These are phyloP conservation scores for Phytophthora tentaculata DNA, from an alignment of 352 stramenopile genomes.

Conservation along the genomic window DNA sequence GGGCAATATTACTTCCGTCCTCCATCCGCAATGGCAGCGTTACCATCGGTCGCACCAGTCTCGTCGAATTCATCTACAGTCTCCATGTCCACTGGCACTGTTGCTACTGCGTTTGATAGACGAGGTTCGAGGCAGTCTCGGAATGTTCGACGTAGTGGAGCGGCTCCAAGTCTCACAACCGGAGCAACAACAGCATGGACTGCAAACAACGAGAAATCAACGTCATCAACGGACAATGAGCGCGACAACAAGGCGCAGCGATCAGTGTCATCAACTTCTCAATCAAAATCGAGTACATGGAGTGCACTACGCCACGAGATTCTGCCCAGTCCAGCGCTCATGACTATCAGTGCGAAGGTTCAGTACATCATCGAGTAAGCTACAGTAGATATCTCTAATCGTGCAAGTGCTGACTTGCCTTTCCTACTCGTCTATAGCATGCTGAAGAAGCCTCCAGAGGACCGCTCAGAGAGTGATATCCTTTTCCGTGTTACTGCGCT, in stretches of 20 bases:
- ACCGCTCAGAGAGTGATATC: constrained; percentile 75
- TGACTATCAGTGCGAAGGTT: constrained; percentile 68
- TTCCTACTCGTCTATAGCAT: constrained; percentile 39
- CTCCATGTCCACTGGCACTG: not conserved
- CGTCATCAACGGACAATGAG: constrained; percentile 11
- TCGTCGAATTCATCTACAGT: constrained; percentile 5
- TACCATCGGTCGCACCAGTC: constrained; percentile 16
- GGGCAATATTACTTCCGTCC: not conserved
- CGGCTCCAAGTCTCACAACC: constrained; percentile 3
- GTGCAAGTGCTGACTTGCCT: not conserved
- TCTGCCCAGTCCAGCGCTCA: constrained; percentile 55
- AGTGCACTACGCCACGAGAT: constrained; percentile 41
- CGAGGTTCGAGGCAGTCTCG: constrained; percentile 24
- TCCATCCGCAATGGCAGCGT: constrained; percentile 21
- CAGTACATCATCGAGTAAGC: constrained; percentile 72
- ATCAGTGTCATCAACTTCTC: constrained; percentile 2
- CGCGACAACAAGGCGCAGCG: constrained; percentile 62
- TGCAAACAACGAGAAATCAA: constrained; percentile 11
- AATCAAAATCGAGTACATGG: constrained; percentile 30
- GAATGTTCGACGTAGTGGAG: constrained; percentile 11
- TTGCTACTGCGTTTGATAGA: constrained; percentile 6
- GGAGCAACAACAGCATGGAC: constrained; percentile 2
- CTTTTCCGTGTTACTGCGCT: constrained; percentile 9
- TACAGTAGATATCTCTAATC: not conserved
- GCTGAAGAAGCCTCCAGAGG: constrained; percentile 65